phyloP scores from a whole-genome alignment of 2,329 filamentous ascomycete genomes.

The Dichotomopilus funicola region DNA sequence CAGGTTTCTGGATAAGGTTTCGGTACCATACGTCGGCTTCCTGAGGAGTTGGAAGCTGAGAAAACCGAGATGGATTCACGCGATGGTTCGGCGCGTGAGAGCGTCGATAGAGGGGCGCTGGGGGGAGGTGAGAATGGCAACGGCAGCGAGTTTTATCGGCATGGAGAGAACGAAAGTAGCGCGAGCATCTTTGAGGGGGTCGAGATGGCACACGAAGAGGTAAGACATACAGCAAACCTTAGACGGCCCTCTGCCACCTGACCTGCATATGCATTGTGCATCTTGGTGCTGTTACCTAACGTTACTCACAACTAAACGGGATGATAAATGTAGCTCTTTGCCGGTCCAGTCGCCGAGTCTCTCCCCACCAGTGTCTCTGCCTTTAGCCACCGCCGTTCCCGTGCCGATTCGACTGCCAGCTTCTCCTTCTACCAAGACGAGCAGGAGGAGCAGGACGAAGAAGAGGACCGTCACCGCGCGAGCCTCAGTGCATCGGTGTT shows the following conservation, averaged over 20 bases:
- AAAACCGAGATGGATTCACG: constrained; percentile 6
- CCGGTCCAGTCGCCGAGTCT: constrained; percentile 89
- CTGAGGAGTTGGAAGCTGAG: constrained; percentile 2
- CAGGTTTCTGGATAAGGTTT: neutral
- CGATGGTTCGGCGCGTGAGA: constrained; percentile 16
- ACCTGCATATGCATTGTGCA: no score
- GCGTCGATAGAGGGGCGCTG: constrained; percentile 12
- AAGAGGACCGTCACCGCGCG: constrained; percentile 4
- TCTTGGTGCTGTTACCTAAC: no score
- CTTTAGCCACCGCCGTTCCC: constrained; percentile 74
- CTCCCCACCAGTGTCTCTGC: constrained; percentile 91
- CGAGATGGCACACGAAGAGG: constrained; percentile 98
- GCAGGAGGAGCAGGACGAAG: constrained; percentile 42
- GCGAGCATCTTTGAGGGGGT: constrained; percentile 86
- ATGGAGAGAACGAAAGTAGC: constrained; percentile 64
- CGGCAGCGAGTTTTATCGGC: constrained; percentile 48
- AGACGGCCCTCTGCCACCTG: no score
- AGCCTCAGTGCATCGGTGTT: constrained; percentile 15
- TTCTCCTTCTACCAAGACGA: constrained; percentile 87
- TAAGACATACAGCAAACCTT: constrained; percentile 32
- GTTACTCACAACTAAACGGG: no score
- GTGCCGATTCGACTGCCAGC: constrained; percentile 79
- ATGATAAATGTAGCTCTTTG: constrained; percentile 55
- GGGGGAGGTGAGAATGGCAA: constrained; percentile 12
- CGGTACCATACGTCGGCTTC: constrained; percentile 7